Evolutionary conservation across 306 rosid species (phyloP).

Genomic region (Dalbergia oliveri): DNA sequence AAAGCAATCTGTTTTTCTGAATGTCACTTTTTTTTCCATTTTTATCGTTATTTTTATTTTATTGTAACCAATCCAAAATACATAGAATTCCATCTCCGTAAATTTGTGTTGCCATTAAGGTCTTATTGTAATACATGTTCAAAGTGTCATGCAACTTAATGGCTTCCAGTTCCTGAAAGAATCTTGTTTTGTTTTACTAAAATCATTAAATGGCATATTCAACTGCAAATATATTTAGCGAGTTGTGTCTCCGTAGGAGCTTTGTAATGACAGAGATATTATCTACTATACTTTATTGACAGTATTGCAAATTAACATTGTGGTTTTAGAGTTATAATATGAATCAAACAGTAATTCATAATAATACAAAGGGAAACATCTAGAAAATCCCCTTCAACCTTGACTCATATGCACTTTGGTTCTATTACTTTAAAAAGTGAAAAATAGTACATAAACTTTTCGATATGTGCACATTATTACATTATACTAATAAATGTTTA

Average conservation of each 20-base stretch:
- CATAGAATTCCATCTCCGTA: too few species aligned
- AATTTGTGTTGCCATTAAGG: not conserved
- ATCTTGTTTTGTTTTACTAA: too few species aligned
- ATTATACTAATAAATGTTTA: too few species aligned
- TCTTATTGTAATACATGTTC: not conserved
- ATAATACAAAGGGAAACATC: too few species aligned
- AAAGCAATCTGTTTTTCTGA: not conserved
- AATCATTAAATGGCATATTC: too few species aligned
- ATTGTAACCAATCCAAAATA: not conserved
- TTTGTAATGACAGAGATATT: not conserved
- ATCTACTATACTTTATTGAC: not conserved
- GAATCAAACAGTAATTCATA: not conserved
- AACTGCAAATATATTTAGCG: not conserved
- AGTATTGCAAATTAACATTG: not conserved
- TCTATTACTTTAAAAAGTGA: too few species aligned
- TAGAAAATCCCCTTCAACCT: too few species aligned
- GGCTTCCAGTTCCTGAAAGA: not conserved
- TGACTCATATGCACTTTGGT: too few species aligned
- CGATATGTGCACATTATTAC: too few species aligned
- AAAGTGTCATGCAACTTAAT: not conserved
- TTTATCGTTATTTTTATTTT: not conserved
- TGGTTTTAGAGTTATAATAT: constrained; percentile 1
- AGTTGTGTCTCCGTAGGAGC: not conserved
- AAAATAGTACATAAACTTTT: too few species aligned
- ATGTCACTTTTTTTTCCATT: not conserved